Base-by-base conservation (phyloP, 805 yeast species). In the Ogataea corticis region DNA sequence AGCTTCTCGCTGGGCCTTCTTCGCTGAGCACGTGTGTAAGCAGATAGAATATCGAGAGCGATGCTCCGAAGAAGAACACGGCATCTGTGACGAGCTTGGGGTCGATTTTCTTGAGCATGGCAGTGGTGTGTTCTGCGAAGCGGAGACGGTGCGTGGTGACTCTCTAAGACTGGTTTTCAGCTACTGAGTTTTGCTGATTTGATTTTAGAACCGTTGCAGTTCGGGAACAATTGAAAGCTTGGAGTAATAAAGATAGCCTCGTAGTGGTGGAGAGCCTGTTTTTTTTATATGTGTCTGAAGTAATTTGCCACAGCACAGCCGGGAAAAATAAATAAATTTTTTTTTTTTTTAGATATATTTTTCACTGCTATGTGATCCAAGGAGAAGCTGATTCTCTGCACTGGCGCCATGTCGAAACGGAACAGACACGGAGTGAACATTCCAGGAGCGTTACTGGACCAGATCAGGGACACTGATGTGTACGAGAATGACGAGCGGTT, bases 11-110 rank as follows among this genome's bases (percentile, higher is more conserved):
- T 1, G 67, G 62, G 11, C 62, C 52, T n/a, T 57, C 56, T 15
- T 64, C 67, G n/a, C 52, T 54, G 33, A 63, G 33, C 21, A 59
- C 50, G 35, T 51, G 61, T 3, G 60, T 57, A 14, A 78, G 51
- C 42, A 79, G 55, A 51, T 77, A 79, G 55, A 76, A 77, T 50
- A 77, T 73, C 3, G 82, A 77, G 38, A 79, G 68, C 23, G 82
- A 77, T 1, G 83, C 82, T 4, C 83, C 70, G 11, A 67, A 51
- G 31, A 67, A 55, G 39, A 66, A 58, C 7, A 61, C 66, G 2
- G 62, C 56, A 40, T 64, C 67, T 5, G 65, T 54, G 11, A 62
- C 29, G 4, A 57, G 45, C 41, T 63, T 62, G 1, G 64, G 49
- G 34, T 65, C 69, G 7, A 65, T 32, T 41, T 59, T 62, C 43